phyloP scores from a whole-genome alignment of 2,329 filamentous ascomycete genomes.

The Parascedosporium putredinis region DNA sequence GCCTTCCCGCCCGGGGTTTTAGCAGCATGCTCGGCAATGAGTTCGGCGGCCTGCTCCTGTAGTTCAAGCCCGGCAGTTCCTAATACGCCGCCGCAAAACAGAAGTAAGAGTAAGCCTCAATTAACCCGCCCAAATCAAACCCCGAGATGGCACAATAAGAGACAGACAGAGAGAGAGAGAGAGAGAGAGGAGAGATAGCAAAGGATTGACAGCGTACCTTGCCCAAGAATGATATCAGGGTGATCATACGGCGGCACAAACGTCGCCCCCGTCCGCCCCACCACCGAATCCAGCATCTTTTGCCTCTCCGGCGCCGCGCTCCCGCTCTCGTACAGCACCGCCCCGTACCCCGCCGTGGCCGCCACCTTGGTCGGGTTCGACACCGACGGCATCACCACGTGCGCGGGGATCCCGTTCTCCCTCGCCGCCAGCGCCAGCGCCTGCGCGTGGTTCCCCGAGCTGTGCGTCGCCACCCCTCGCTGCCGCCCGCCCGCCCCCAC shows the following conservation, averaged over 20 bases:
- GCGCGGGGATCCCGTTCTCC: conserved; percentile 61
- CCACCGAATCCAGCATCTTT: conserved; percentile 59
- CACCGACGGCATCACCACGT: conserved; percentile 90
- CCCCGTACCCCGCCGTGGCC: conserved; percentile 68
- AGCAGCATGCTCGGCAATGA: conserved; percentile 25
- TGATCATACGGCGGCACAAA: conserved; percentile 89
- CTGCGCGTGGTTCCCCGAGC: conserved; percentile 89
- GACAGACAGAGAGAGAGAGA: not conserved
- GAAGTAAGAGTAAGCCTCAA: no score
- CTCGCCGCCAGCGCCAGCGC: conserved; percentile 77
- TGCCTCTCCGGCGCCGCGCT: conserved; percentile 73
- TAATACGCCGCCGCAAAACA: no score
- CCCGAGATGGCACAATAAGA: no score
- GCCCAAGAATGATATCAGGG: conserved; percentile 80
- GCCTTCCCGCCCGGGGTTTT: conserved; percentile 8
- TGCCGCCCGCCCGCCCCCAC: conserved; percentile 46
- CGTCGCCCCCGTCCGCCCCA: conserved; percentile 61
- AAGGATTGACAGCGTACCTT: conserved; percentile 61
- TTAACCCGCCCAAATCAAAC: no score
- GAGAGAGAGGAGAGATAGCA: not conserved
- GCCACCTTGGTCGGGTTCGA: conserved; percentile 78
- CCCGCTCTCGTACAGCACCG: conserved; percentile 70
- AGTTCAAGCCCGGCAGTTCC: conserved; percentile 56
- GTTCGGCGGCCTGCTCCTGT: conserved; percentile 55
- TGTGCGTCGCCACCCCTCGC: conserved; percentile 80